A percentile compares a stretch with the other conserved stretches of the same genome.
These are phyloP conservation scores for Karstenula rhodostoma DNA, from an alignment of 2,329 filamentous ascomycete genomes.

Conservation along the genomic window DNA sequence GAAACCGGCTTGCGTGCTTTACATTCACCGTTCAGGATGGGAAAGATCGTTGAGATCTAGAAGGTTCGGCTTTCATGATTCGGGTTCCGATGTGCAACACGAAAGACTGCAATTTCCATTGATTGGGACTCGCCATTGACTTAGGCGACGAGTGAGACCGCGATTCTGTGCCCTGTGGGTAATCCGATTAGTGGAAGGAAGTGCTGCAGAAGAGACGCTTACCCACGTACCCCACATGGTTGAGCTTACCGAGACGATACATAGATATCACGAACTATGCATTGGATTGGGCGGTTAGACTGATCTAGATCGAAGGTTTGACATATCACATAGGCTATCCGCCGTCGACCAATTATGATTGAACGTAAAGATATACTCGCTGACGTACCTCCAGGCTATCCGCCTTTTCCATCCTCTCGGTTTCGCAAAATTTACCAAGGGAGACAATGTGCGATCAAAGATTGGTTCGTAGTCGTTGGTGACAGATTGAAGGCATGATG, in stretches of 20 bases:
- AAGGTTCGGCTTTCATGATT: not conserved
- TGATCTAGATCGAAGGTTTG: not conserved
- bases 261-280: not conserved
- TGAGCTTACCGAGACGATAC: conserved; percentile 1
- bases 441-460: not conserved
- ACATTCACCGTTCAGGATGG: not conserved
- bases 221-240: conserved; percentile 5
- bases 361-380: not conserved
- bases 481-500: not conserved
- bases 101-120: not conserved
- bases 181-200: not conserved
- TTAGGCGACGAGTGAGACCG: not conserved
- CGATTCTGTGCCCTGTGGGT: not conserved
- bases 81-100: conserved; percentile 1
- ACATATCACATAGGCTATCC: not conserved
- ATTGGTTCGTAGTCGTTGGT: not conserved
- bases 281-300: not conserved
- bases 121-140: not conserved
- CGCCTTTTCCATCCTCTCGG: not conserved
- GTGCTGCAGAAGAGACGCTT: not conserved
- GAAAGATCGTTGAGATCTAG: not conserved
- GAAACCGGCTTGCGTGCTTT: not conserved
- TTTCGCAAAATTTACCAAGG: not conserved
- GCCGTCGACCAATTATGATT: not conserved
- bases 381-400: not conserved